phyloP scores from a whole-genome alignment of 148 eudicot species.

The Rhododendron griersonianum region DNA sequence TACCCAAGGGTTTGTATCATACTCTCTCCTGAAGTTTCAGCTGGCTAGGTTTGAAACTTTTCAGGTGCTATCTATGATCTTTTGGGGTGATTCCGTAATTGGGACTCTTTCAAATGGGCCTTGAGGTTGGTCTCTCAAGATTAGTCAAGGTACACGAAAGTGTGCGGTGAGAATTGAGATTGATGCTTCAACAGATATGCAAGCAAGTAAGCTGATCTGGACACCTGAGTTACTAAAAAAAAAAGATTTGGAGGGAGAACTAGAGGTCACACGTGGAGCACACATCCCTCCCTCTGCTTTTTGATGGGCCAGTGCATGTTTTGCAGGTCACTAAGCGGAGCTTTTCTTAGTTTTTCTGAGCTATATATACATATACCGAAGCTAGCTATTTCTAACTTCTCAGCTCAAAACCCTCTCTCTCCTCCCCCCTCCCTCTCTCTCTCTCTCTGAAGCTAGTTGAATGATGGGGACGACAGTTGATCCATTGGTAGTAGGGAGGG shows the following conservation, averaged over 20 bases:
- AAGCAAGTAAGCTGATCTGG: neutral
- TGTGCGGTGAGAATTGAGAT: too few species aligned
- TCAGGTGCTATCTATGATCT: too few species aligned
- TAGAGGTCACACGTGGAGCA: slow-evolving; percentile 2
- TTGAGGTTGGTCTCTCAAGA: too few species aligned
- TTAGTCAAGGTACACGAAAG: too few species aligned
- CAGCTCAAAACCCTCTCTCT: neutral
- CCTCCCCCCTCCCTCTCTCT: neutral
- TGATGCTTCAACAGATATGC: too few species aligned
- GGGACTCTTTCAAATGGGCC: too few species aligned
- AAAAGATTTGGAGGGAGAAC: too few species aligned
- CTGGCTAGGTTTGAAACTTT: too few species aligned
- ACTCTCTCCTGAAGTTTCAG: too few species aligned
- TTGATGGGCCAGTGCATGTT: slow-evolving; percentile 8
- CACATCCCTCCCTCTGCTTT: neutral
- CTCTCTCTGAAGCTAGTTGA: neutral
- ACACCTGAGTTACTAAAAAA: too few species aligned
- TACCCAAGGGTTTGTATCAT: too few species aligned
- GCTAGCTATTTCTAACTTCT: neutral
- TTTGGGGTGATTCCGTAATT: too few species aligned
- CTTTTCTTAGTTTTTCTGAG: neutral
- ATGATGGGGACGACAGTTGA: slow-evolving; percentile 41
- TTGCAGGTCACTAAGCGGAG: neutral
- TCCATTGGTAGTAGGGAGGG: slow-evolving; percentile 46
- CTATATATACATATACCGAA: neutral